Base-by-base conservation (phyloP, 306 rosid species). In the Fagus sylvatica region DNA sequence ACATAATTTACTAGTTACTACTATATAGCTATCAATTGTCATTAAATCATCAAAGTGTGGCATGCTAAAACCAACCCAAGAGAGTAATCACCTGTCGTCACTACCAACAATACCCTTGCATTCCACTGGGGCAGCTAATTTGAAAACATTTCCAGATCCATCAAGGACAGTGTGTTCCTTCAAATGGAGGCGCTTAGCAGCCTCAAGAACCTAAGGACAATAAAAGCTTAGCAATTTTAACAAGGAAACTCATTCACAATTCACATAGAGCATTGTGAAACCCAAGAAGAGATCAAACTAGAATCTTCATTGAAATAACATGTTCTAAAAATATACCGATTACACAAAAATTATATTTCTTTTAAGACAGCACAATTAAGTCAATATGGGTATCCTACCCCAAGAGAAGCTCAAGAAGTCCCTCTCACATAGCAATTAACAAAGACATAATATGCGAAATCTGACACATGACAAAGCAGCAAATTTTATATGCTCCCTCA, bases 91-190 rank as follows among this genome's bases (percentile, higher is more conserved):
- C 99, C 99, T 80, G 90, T 91, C 99, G 84, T 96, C 99, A 71
- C 99, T 93, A 78, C 99, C 99, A 74, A 96, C 93, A 76, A 96
- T 96, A 61, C 99, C 99, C 88, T 96, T 96, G 91, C 98, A 93
- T 84, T 96, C 99, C 78, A 96, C 99, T 0, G 99, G 99, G 40
- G 99, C 99, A 85, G 98, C 98, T 83, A 96, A 90, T 71, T 91
- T 93, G 86, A 90, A 88, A 83, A 77, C 88, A 83, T 90, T 89
- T 66, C 93, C 99, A 81, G 96, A 91, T 84, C 93, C 99, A 86
- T 96, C 99, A 77, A 84, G 84, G 74, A 93, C 98, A 0, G 84
- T 71, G 78, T 96, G 99, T 77, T 96, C 99, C 81, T 96, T 96
- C 81, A 96, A 74, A 89, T 93, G 97, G 86, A 96, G 94, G 53